Percentiles rank a stretch among this genome's conserved stretches.
phyloP scores from a whole-genome alignment of 2,329 filamentous ascomycete genomes.

The Balansia obtecta region DNA sequence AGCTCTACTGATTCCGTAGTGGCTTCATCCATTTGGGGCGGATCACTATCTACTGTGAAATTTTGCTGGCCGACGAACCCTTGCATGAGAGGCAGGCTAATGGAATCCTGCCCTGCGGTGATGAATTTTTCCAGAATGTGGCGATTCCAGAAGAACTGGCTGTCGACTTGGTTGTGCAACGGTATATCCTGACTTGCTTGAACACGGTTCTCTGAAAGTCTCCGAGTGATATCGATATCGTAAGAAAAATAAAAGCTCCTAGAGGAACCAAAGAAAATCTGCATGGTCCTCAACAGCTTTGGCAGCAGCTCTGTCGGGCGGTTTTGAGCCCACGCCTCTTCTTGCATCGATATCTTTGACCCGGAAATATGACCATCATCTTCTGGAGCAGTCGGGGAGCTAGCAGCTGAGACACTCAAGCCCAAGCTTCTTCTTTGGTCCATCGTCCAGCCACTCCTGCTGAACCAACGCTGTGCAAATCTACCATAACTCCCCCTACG shows the following conservation, averaged over 20 bases:
- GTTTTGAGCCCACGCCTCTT: conserved; percentile 17
- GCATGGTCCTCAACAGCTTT: conserved; percentile 72
- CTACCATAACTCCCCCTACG: conserved; percentile 74
- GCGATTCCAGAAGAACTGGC: conserved; percentile 83
- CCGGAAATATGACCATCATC: conserved; percentile 9
- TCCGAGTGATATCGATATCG: conserved; percentile 79
- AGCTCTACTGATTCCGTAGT: conserved; percentile 35
- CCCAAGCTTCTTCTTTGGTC: conserved; percentile 60
- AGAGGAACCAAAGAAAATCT: conserved; percentile 70
- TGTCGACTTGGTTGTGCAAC: conserved; percentile 61
- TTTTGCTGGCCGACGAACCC: conserved; percentile 82
- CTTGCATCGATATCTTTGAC: conserved; percentile 26
- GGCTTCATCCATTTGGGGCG: conserved; percentile 38
- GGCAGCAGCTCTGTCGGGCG: conserved; percentile 49
- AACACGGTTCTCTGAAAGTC: conserved; percentile 26
- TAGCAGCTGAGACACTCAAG: conserved; percentile 35
- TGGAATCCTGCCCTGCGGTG: conserved; percentile 54
- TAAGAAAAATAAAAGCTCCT: conserved; percentile 92
- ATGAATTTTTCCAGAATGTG: conserved; percentile 64
- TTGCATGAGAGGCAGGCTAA: conserved; percentile 77
- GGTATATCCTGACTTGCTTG: conserved; percentile 27
- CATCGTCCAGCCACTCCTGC: conserved; percentile 65
- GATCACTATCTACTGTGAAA: conserved; percentile 59
- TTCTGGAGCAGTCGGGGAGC: conserved; percentile 9
- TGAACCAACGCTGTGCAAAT: conserved; percentile 89